Evolutionary conservation across 2,329 filamentous ascomycete species (phyloP).

Genomic region (Amylocarpus encephaloides): DNA sequence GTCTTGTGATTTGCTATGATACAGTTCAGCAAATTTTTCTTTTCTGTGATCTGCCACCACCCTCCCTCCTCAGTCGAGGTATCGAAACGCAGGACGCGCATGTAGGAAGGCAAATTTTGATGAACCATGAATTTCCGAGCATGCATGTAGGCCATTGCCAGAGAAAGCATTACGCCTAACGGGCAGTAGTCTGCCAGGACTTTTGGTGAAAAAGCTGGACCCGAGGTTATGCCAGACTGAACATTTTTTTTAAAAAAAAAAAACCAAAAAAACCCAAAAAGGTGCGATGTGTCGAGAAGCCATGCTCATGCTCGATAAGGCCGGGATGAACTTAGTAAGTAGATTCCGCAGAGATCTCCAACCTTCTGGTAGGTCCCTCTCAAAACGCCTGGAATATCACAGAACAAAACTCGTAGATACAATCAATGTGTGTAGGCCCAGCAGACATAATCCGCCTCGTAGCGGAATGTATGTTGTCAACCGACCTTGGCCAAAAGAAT

Average conservation of each 20-base stretch:
- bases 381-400: conserved; percentile 28
- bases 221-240: conserved; percentile 25
- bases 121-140: conserved; percentile 17
- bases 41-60: conserved; percentile 23
- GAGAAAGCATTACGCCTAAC: conserved; percentile 20
- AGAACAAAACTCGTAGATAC: conserved; percentile 29
- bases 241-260: too few relatives aligned
- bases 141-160: conserved; percentile 18
- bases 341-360: conserved; percentile 28
- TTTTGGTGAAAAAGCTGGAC: conserved; percentile 15
- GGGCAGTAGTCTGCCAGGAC: conserved; percentile 16
- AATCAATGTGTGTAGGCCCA: conserved; percentile 23
- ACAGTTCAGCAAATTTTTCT: conserved; percentile 24
- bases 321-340: conserved; percentile 18
- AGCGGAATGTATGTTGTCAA: conserved; percentile 11
- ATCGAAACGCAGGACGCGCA: conserved; percentile 12
- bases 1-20: conserved; percentile 18
- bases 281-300: conserved; percentile 19
- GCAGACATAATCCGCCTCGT: conserved; percentile 17
- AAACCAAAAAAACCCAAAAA: conserved; percentile 26
- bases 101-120: conserved; percentile 17
- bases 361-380: conserved; percentile 27
- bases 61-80: conserved; percentile 7
- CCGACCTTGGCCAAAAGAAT: conserved; percentile 3
- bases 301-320: conserved; percentile 18